Evolutionary conservation across 73 alveolate species (phyloP), one percentile per base, ranked within the genome.

Genomic region (Paramecium bursaria): DNA sequence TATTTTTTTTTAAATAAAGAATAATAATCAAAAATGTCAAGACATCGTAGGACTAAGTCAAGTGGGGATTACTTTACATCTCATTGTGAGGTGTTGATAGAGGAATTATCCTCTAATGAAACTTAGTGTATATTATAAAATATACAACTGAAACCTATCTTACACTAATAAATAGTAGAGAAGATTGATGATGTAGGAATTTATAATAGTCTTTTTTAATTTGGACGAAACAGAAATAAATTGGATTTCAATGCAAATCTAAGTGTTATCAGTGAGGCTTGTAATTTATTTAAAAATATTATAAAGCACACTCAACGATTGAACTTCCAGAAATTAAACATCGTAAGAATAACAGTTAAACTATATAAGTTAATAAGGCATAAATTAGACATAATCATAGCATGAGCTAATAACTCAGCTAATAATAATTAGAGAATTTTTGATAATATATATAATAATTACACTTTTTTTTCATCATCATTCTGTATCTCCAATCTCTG

Each of bases 31-130:
- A 39, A 57, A 25, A 67, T 67, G 82, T 67, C 82, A 30, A 67
- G 44, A 31, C 82, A 67, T 67, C 26, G 82, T 25, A 31, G 82
- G 44, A 67, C 82, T 0, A 67, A 67, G 44, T 67, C 82, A 19
- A 31, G 55, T 67, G 82, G 57, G 4, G 44, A 67, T 67, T 67
- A 67, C 33, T 67, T 39, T 25, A 15, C 27, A 57, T 30, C 17
- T 27, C 27, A 57, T 30, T 50, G 33, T 10, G 76, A 57, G 13
- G 27, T 57, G 21, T 57, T 57, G 33, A 50, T 57, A 17, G 33
- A 29, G 33, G n/a, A n/a, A n/a, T 39, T 5, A 5, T 39, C 5
- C 5, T 5, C 5, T 11, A 39, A 39, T 39, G 49, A 39, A 39
- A 39, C 49, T 39, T 39, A 39, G 11, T 5, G 14, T 39, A 39